Evolutionary conservation across 495 filamentous ascomycete species (phyloP).

Genomic region (Aspergillus sparsus): DNA sequence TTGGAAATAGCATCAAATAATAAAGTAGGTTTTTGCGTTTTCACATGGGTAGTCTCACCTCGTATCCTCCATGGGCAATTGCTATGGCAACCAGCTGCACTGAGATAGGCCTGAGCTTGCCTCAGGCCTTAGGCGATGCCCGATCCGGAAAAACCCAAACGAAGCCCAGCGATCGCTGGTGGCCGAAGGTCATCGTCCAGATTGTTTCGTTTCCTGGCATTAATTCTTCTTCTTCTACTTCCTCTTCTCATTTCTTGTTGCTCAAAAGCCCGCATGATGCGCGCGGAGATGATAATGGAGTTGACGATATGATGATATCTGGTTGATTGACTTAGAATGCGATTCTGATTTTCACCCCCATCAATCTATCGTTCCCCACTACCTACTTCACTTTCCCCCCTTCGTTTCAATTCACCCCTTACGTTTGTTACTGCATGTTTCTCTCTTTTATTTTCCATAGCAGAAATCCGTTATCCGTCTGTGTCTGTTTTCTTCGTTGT

Average conservation of each 20-base stretch:
- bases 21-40: neutral
- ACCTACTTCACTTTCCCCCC: slow-evolving; percentile 15
- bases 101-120: slow-evolving; percentile 16
- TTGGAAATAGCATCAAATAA: neutral
- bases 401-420: slow-evolving; percentile 4
- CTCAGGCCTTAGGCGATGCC: slow-evolving; percentile 26
- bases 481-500: slow-evolving; percentile 15
- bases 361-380: slow-evolving; percentile 6
- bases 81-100: slow-evolving; percentile 31
- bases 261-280: neutral
- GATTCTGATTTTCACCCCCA: neutral
- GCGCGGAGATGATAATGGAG: neutral
- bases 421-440: slow-evolving; percentile 24
- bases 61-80: slow-evolving; percentile 17
- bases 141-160: slow-evolving; percentile 29
- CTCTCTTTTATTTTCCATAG: slow-evolving; percentile 30
- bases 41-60: neutral
- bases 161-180: slow-evolving; percentile 6
- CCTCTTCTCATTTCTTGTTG: slow-evolving; percentile 13
- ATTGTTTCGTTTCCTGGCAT: slow-evolving; percentile 21
- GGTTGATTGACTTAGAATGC: slow-evolving; percentile 8
- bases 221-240: slow-evolving; percentile 1
- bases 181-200: slow-evolving; percentile 1
- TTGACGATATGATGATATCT: slow-evolving; percentile 7
- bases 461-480: slow-evolving; percentile 16